These are phyloP conservation scores for Talaromyces ruber DNA, from an alignment of 495 filamentous ascomycete genomes.

Conservation along the genomic window DNA sequence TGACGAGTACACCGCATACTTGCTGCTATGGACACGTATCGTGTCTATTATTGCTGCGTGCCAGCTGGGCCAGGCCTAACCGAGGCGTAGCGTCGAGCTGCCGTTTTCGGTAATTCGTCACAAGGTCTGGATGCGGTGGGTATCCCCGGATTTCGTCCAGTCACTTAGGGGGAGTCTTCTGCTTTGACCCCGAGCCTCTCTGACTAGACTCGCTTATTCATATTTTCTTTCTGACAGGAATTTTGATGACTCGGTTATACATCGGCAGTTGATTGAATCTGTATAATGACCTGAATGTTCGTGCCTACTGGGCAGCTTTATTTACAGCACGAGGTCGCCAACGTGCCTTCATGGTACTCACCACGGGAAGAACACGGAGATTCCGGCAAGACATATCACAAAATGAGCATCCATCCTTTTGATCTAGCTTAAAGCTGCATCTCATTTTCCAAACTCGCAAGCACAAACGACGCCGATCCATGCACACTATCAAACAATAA, in stretches of 20 bases:
- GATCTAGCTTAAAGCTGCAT: neutral
- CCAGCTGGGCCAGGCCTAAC: neutral
- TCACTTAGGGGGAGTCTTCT: too few species aligned
- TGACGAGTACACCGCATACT: neutral
- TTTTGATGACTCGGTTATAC: neutral
- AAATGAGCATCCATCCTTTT: neutral
- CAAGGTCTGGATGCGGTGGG: neutral
- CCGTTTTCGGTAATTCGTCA: neutral
- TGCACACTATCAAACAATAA: constrained; percentile 35
- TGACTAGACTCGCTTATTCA: neutral
- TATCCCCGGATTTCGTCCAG: neutral
- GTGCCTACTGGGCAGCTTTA: neutral
- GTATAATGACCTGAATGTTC: neutral
- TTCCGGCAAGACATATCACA: neutral
- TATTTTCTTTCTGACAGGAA: neutral
- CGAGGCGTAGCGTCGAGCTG: neutral
- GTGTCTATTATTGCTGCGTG: neutral
- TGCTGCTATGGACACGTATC: neutral
- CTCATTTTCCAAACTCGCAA: constrained; percentile 40
- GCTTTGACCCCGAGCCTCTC: neutral
- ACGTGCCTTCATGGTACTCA: neutral
- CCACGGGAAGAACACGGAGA: neutral
- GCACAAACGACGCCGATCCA: constrained; percentile 39
- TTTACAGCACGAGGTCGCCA: neutral
- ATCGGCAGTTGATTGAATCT: neutral